Conservation (phyloP, 305 asterid genomes). For the Fraxinus sp. region DNA sequence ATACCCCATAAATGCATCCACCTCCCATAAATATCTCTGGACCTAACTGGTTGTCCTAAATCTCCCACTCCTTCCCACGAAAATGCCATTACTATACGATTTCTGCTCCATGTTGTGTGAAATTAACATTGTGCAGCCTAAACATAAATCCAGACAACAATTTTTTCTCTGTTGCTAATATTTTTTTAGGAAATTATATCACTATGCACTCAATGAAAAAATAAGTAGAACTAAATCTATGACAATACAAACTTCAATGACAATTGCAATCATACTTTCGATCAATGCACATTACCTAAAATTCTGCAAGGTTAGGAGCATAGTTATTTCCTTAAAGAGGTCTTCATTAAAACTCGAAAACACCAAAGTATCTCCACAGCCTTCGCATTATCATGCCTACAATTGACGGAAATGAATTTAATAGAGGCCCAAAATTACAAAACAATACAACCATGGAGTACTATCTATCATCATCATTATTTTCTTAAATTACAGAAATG, state of each 20-base stretch:
- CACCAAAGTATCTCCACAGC: conserved; percentile 64
- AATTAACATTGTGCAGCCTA: neutral
- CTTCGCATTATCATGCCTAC: conserved; percentile 51
- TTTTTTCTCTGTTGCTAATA: neutral
- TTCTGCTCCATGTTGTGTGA: neutral
- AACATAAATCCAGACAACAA: neutral
- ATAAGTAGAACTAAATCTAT: neutral
- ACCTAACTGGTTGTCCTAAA: neutral
- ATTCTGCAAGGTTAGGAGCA: conserved; percentile 52
- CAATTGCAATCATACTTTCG: neutral
- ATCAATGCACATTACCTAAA: conserved; percentile 41
- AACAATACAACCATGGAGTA: neutral
- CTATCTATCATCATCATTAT: conserved; percentile 8
- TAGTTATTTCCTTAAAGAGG: conserved; percentile 57
- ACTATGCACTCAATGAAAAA: neutral
- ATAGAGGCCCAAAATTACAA: neutral
- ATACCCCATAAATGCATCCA: neutral
- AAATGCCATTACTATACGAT: neutral
- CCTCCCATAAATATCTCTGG: neutral
- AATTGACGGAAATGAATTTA: conserved; percentile 17
- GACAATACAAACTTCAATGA: neutral
- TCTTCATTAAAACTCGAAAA: conserved; percentile 51
- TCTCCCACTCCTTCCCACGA: neutral
- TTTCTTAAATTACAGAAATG: neutral
- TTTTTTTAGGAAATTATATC: neutral